Conservation (phyloP, 495 filamentous ascomycete species). For the Aspergillus heteromorphus region DNA sequence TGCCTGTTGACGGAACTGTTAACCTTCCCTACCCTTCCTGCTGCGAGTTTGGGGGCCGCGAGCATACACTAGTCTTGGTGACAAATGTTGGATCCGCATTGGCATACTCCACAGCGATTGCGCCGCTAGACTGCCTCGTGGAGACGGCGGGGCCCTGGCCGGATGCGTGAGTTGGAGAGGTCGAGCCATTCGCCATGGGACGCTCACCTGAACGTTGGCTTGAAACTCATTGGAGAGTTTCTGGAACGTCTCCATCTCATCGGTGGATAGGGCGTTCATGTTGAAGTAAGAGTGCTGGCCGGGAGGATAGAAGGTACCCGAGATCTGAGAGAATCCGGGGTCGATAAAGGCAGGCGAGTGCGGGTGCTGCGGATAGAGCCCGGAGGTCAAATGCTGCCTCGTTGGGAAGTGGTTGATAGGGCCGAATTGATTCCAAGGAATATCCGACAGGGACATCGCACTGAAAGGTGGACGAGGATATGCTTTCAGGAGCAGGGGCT, state of each 20-base stretch:
- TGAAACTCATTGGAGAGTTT: slow-evolving; percentile 58
- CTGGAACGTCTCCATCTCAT: slow-evolving; percentile 51
- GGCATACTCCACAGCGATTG: slow-evolving; percentile 81
- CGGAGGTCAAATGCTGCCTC: slow-evolving; percentile 24
- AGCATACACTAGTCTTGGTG: slow-evolving; percentile 76
- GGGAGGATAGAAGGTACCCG: slow-evolving; percentile 14
- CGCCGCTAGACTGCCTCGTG: slow-evolving; percentile 66
- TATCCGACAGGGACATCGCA: slow-evolving; percentile 44
- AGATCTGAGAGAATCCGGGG: slow-evolving; percentile 22
- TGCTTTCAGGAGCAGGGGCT: not conserved
- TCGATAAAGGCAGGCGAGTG: slow-evolving; percentile 19
- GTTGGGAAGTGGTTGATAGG: slow-evolving; percentile 32
- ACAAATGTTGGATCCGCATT: slow-evolving; percentile 82
- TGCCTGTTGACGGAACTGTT: slow-evolving; percentile 45
- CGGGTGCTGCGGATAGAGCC: slow-evolving; percentile 13
- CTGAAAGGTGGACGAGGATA: slow-evolving; percentile 9
- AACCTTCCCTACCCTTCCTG: slow-evolving; percentile 12
- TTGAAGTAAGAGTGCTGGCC: slow-evolving; percentile 18
- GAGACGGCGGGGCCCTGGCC: slow-evolving; percentile 78
- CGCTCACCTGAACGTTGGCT: slow-evolving; percentile 57
- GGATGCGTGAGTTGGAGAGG: not conserved
- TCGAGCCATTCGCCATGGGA: not conserved
- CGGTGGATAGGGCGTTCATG: slow-evolving; percentile 43
- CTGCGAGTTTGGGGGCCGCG: not conserved
- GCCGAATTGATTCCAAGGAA: slow-evolving; percentile 33